Evolutionary conservation across 2,329 filamentous ascomycete species (phyloP).

Genomic region (Metarhizium robertsii): DNA sequence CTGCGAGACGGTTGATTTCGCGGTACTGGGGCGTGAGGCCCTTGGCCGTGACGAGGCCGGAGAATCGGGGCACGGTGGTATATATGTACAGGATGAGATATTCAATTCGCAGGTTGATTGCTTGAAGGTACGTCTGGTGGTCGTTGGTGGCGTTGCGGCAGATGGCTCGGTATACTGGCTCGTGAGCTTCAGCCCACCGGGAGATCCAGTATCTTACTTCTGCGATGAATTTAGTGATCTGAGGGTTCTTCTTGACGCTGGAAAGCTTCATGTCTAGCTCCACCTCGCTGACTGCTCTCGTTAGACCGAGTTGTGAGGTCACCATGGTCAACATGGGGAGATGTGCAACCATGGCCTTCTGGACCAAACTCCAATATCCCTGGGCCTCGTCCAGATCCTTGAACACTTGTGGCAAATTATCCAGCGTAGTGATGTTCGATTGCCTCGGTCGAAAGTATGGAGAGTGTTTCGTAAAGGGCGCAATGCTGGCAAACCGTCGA

Average conservation of each 20-base stretch:
- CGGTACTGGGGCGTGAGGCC: conserved; percentile 31
- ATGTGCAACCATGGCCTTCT: conserved; percentile 26
- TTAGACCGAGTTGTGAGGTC: conserved; percentile 20
- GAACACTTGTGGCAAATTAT: conserved; percentile 24
- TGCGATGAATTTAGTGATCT: conserved; percentile 23
- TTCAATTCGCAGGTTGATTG: conserved; percentile 31
- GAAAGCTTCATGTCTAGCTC: conserved; percentile 21
- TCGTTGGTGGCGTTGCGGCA: conserved; percentile 15
- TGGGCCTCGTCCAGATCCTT: conserved; percentile 23
- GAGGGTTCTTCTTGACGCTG: conserved; percentile 20
- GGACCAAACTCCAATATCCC: conserved; percentile 28
- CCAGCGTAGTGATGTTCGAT: conserved; percentile 19
- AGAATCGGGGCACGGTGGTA: conserved; percentile 27
- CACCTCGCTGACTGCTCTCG: conserved; percentile 14
- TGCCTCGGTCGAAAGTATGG: conserved; percentile 26
- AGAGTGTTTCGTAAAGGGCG: conserved; percentile 27
- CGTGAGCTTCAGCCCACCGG: conserved; percentile 29
- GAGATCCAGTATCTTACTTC: conserved; percentile 29
- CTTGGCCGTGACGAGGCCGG: conserved; percentile 24
- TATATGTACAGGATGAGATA: conserved; percentile 33
- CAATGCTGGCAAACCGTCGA: conserved; percentile 21
- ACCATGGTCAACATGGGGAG: conserved; percentile 24
- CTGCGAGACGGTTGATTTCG: conserved; percentile 29
- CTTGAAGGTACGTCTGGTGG: conserved; percentile 20
- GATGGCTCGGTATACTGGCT: conserved; percentile 22